Base-by-base conservation (phyloP, 2,329 filamentous ascomycete species). In the Fusarium lateritium region DNA sequence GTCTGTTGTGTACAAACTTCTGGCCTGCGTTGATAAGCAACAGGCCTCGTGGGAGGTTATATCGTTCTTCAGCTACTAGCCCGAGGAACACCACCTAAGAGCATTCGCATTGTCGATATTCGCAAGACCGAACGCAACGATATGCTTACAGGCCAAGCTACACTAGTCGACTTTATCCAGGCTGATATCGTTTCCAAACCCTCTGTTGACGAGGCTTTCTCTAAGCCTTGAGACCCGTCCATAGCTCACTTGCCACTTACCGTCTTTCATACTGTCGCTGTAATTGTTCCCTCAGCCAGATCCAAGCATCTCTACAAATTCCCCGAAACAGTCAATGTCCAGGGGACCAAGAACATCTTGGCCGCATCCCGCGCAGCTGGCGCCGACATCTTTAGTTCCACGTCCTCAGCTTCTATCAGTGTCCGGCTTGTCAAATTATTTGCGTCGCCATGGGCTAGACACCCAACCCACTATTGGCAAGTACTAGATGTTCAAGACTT, bases 21-120 rank as follows among this genome's bases (percentile, higher is more conserved):
- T 36, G 4, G n/a, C 17, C 6, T n/a, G 13, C n/a, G 7, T n/a
- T 47, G 8, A 56, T 17, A 10, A 21, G 11, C 11, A 26, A 17
- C 8, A 58, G 46, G 52, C 1, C 46, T 64, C 6, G 56, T 64
- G 1, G 62, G 62, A n/a, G 59, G 59, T 15, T 58, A 58, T 5
- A 64, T 65, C 7, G 43, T 56, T 21, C 59, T 65, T 17, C 46
- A 58, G 21, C 7, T 65, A 2, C 15, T 65, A 6, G 52, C 46
- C 7, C 52, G 52, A 11, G 59, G 60, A 14, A 65, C 59, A 19
- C 19, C 46, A 13, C 45, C 59, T 3, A 31, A 19, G 5, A 28
- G 28, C 4, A 43, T 64, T 15, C 59, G 46, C n/a, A 52, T 58
- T 17, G 1, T 64, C 8, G 62, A 64, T 17, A 51, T 64, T 15